Conservation (phyloP, 371 early-diverging fungal species). For the Apophysomyces ossiformis region DNA sequence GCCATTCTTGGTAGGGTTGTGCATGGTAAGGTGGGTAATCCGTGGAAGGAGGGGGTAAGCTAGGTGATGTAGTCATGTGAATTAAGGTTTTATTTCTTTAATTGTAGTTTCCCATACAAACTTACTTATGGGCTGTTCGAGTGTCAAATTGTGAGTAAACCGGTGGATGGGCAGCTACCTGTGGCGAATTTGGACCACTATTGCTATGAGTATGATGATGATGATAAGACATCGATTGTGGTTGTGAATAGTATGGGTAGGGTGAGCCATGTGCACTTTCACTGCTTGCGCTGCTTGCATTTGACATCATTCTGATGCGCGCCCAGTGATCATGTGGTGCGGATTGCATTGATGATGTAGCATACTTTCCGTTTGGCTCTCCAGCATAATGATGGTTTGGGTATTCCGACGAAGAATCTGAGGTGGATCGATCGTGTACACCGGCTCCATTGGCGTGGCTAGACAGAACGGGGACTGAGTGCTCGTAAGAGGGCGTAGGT, state of each 20-base stretch:
- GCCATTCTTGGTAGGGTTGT: slow-evolving; percentile 3
- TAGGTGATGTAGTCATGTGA: not conserved
- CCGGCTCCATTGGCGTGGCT: not conserved
- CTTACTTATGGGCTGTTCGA: slow-evolving; percentile 3
- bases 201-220: not conserved
- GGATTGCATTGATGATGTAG: slow-evolving; percentile 3
- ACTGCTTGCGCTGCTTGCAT: slow-evolving; percentile 4
- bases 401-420: slow-evolving; percentile 9
- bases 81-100: not conserved
- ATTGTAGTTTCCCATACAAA: too few species aligned
- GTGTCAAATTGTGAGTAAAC: slow-evolving; percentile 9
- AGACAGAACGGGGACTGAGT: not conserved
- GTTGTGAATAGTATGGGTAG: slow-evolving; percentile 6
- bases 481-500: not conserved
- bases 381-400: slow-evolving; percentile 4
- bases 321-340: slow-evolving; percentile 10
- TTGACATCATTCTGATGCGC: slow-evolving; percentile 10
- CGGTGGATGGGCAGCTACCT: not conserved
- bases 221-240: slow-evolving; percentile 7
- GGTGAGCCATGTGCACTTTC: slow-evolving; percentile 8
- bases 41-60: slow-evolving; percentile 5
- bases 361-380: slow-evolving; percentile 4
- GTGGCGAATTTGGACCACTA: slow-evolving; percentile 6
- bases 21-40: slow-evolving; percentile 4
- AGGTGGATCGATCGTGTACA: slow-evolving; percentile 2